Percentiles rank a stretch among this genome's conserved stretches.
Evolutionary conservation across 2,329 filamentous ascomycete genomes (phyloP).

Genomic region (Thelonectria rubi): DNA sequence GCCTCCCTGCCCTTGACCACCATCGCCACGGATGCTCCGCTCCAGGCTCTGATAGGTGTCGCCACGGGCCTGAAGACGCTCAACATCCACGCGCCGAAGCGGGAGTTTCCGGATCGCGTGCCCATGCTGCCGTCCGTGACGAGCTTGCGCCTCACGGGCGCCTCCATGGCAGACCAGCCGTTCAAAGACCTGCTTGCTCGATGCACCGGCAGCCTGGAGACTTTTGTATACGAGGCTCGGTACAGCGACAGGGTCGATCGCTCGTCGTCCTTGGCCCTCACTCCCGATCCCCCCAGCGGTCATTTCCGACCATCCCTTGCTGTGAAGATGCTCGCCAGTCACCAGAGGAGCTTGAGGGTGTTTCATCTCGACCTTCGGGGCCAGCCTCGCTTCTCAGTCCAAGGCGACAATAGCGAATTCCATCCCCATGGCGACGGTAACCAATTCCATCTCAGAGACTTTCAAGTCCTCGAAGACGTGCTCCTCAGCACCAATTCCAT

Average conservation of each 20-base stretch:
- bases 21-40: slow-evolving; percentile 2
- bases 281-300: neutral
- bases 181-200: slow-evolving; percentile 8
- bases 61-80: slow-evolving; percentile 20
- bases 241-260: neutral
- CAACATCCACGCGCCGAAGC: neutral
- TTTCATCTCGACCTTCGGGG: slow-evolving; percentile 26
- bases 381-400: neutral
- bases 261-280: neutral
- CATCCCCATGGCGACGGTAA: neutral
- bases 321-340: slow-evolving; percentile 12
- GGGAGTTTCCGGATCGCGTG: neutral
- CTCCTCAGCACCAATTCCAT: slow-evolving; percentile 20
- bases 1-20: slow-evolving; percentile 10
- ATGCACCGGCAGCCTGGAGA: slow-evolving; percentile 10
- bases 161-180: neutral
- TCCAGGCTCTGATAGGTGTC: neutral
- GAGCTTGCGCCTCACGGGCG: slow-evolving; percentile 7
- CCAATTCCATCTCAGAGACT: slow-evolving; percentile 16
- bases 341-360: slow-evolving; percentile 17
- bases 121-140: slow-evolving; percentile 19
- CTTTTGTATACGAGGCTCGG: slow-evolving; percentile 26
- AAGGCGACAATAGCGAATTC: slow-evolving; percentile 4
- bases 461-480: slow-evolving; percentile 21
- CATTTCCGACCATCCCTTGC: slow-evolving; percentile 17